Evolutionary conservation across 257 asterid species (phyloP).

Genomic region (Ilex aquifolium): DNA sequence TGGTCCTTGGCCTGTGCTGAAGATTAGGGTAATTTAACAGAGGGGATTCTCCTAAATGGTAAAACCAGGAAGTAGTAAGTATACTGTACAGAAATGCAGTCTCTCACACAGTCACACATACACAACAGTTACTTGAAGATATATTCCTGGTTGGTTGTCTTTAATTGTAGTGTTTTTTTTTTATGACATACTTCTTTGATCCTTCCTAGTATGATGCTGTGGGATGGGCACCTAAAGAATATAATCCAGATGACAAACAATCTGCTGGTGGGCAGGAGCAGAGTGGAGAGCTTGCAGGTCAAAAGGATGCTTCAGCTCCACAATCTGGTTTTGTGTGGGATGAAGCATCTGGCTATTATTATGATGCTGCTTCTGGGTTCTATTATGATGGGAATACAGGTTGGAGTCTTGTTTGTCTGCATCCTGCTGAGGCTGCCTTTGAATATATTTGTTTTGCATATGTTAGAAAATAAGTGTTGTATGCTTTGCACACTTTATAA

Average conservation of each 20-base stretch:
- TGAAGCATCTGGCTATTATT: slow-evolving; percentile 97
- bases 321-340: slow-evolving; percentile 98
- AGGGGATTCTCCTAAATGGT: too few relatives aligned
- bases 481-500: too few relatives aligned
- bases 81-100: too few relatives aligned
- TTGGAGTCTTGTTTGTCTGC: slow-evolving; percentile 16
- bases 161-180: slow-evolving; percentile 15
- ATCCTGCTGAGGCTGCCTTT: slow-evolving; percentile 1
- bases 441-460: background rate
- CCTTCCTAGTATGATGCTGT: slow-evolving; percentile 70
- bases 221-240: slow-evolving; percentile 99
- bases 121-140: background rate
- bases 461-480: background rate
- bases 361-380: slow-evolving; percentile 95
- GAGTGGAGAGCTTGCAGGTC: slow-evolving; percentile 44
- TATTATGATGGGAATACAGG: slow-evolving; percentile 97
- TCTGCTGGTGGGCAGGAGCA: slow-evolving; percentile 51
- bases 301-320: slow-evolving; percentile 55
- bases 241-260: slow-evolving; percentile 79
- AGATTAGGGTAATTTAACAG: too few relatives aligned
- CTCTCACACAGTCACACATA: too few relatives aligned
- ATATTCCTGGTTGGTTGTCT: slow-evolving; percentile 8
- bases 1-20: too few relatives aligned
- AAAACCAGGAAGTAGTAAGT: too few relatives aligned
- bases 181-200: background rate